Conservation (phyloP, 306 rosid species). For the Hylodesmum podocarpum region DNA sequence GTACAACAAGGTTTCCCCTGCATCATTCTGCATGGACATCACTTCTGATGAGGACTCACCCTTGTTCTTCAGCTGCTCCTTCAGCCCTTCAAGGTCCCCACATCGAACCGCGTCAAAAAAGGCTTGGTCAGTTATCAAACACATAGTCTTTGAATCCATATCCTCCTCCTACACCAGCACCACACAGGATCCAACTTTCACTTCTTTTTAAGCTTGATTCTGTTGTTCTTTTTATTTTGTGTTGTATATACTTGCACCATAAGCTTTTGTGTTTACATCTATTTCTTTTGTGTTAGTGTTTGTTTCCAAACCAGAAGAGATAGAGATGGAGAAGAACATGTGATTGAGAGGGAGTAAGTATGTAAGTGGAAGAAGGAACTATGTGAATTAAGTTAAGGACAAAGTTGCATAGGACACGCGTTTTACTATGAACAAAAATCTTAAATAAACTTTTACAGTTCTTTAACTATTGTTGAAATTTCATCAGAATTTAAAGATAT, state of each 20-base stretch:
- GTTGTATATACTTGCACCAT: not conserved
- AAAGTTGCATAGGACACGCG: not conserved
- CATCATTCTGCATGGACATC: constrained; percentile 74
- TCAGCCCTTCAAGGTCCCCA: constrained; percentile 58
- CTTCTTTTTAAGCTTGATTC: not conserved
- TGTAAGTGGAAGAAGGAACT: constrained; percentile 10
- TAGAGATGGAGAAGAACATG: not conserved
- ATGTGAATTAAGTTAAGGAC: constrained; percentile 18
- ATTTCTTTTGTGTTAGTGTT: not conserved
- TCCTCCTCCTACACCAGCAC: not conserved
- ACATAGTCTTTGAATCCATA: constrained; percentile 66
- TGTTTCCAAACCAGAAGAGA: not conserved
- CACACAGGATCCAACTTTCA: not conserved
- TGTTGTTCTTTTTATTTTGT: not conserved
- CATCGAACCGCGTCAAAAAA: constrained; percentile 78
- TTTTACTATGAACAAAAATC: too few relatives aligned
- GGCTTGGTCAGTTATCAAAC: constrained; percentile 70
- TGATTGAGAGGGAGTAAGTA: constrained; percentile 18
- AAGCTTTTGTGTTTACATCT: not conserved
- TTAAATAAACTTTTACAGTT: too few relatives aligned
- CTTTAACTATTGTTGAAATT: too few relatives aligned
- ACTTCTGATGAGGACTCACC: constrained; percentile 49
- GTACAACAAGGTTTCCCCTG: constrained; percentile 67
- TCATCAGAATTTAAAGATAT: too few relatives aligned
- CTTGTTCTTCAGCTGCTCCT: constrained; percentile 30